phyloP scores from a whole-genome alignment of 129 eudicot genomes.

The Escallonia rubra region DNA sequence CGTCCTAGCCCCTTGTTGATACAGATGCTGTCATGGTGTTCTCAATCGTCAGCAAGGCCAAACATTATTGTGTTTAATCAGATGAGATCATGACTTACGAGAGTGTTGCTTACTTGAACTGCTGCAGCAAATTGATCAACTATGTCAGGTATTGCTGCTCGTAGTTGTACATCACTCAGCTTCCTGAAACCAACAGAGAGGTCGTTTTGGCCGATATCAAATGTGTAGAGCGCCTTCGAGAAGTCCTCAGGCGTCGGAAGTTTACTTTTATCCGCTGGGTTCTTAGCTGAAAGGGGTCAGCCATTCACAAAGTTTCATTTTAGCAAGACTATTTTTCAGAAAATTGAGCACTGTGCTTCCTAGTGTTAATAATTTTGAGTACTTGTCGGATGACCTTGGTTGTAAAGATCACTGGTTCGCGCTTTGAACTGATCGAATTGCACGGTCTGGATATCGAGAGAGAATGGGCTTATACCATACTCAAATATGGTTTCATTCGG shows the following conservation, averaged over 20 bases:
- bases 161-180: conserved; percentile 32
- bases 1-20: conserved; percentile 58
- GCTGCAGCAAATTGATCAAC: conserved; percentile 45
- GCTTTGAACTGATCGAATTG: conserved; percentile 58
- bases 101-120: conserved; percentile 34
- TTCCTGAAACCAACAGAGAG: conserved; percentile 48
- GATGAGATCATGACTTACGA: too few species aligned
- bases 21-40: conserved; percentile 39
- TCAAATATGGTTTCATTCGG: conserved; percentile 51
- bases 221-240: conserved; percentile 50
- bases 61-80: too few species aligned
- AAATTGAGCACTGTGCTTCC: too few species aligned
- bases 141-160: conserved; percentile 38
- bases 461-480: conserved; percentile 63
- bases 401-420: conserved; percentile 48
- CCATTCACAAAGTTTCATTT: neutral
- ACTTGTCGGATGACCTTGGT: conserved; percentile 26
- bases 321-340: too few species aligned
- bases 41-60: neutral
- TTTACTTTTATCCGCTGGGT: conserved; percentile 27
- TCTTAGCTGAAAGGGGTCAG: conserved; percentile 17
- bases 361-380: neutral
- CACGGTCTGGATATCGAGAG: conserved; percentile 60
- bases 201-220: conserved; percentile 76
- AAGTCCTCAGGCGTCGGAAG: conserved; percentile 58